phyloP scores from a whole-genome alignment of 106 monocot species.

The Dactylorhiza incarnata region DNA sequence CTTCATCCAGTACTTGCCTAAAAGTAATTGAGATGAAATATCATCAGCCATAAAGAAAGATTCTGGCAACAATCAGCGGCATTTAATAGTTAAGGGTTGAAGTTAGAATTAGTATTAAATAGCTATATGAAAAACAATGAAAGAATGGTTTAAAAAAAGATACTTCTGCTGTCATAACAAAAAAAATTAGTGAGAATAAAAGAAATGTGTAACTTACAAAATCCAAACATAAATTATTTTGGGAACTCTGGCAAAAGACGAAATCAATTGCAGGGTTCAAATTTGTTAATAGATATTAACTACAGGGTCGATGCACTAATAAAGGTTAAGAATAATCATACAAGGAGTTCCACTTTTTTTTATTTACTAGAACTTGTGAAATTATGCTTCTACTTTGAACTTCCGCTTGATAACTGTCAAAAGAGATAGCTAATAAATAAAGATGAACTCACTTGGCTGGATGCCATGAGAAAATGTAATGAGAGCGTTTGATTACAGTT shows the following conservation, averaged over 20 bases:
- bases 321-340: background rate
- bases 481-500: no score
- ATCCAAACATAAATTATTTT: background rate
- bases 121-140: background rate
- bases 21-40: background rate
- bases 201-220: background rate
- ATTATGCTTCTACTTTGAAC: background rate
- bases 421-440: background rate
- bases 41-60: constrained; percentile 7
- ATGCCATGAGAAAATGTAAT: no score
- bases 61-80: constrained; percentile 2
- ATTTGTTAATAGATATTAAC: background rate
- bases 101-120: background rate
- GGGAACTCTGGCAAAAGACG: background rate
- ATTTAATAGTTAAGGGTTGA: background rate
- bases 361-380: background rate
- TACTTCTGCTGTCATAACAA: background rate
- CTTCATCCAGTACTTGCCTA: constrained; percentile 79
- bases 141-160: background rate
- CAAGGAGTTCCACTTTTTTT: background rate
- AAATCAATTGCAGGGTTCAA: background rate
- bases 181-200: background rate
- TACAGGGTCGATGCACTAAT: background rate
- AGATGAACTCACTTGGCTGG: background rate
- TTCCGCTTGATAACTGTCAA: background rate